A percentile compares a stretch with the other conserved stretches of the same genome.
Evolutionary conservation across 148 eudicot genomes (phyloP).

Genomic region (Heliamphora exappendiculata): DNA sequence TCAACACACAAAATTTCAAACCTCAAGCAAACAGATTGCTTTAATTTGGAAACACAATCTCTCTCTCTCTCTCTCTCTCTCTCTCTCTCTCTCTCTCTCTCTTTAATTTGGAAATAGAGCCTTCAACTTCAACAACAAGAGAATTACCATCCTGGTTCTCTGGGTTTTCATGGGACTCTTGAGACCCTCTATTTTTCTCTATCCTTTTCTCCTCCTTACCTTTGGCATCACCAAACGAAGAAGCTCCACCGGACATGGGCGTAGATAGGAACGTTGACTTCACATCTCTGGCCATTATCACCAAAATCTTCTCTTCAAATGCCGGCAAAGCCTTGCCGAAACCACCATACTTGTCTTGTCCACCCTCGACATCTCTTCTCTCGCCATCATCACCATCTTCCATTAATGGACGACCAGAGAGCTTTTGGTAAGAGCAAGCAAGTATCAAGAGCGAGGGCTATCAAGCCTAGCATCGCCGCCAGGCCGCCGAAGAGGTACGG

Average conservation of each 20-base stretch:
- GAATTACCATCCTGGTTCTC: not conserved
- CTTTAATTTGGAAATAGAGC: too few relatives aligned
- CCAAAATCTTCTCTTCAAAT: conserved; percentile 34
- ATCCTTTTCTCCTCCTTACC: conserved; percentile 2
- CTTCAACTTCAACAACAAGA: too few relatives aligned
- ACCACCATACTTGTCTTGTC: conserved; percentile 7
- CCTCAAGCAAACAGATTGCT: too few relatives aligned
- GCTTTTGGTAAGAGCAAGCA: conserved; percentile 65
- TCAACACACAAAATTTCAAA: too few relatives aligned
- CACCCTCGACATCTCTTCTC: conserved; percentile 38
- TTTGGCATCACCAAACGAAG: conserved; percentile 18
- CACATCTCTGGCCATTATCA: conserved; percentile 62
- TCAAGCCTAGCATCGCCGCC: conserved; percentile 74
- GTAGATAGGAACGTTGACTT: conserved; percentile 58
- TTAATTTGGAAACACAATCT: too few relatives aligned
- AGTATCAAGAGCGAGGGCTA: conserved; percentile 66
- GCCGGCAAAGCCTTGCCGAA: conserved; percentile 15
- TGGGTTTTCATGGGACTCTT: not conserved
- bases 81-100: too few relatives aligned
- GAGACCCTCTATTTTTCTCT: not conserved
- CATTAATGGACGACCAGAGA: conserved; percentile 25
- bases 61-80: too few relatives aligned
- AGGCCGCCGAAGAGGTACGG: conserved; percentile 78
- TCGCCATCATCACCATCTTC: conserved; percentile 24
- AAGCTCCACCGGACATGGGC: conserved; percentile 26